Conservation (phyloP, 2,329 filamentous ascomycete genomes). For the Fusarium mangiferae region DNA sequence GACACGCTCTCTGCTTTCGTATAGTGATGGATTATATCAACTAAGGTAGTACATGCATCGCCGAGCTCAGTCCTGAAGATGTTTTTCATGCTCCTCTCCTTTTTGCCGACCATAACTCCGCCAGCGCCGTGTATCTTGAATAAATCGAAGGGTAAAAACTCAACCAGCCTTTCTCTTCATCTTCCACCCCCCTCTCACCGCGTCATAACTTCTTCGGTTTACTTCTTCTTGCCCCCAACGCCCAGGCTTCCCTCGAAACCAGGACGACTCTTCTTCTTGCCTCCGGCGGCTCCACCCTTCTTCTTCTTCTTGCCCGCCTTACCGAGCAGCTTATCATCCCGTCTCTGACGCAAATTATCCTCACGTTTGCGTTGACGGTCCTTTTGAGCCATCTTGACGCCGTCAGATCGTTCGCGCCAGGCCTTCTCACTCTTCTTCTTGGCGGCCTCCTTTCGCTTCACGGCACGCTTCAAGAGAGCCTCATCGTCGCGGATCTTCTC, state of each 20-base stretch:
- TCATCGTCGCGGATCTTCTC: constrained; percentile 91
- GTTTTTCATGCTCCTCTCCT: constrained; percentile 13
- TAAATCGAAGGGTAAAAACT: constrained; percentile 27
- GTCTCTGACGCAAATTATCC: constrained; percentile 78
- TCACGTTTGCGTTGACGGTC: constrained; percentile 85
- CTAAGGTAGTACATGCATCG: constrained; percentile 3
- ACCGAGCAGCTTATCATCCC: constrained; percentile 75
- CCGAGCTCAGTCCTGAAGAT: constrained; percentile 6
- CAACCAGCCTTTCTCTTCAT: constrained; percentile 22
- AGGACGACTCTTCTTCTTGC: constrained; percentile 63
- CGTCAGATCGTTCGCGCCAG: constrained; percentile 79
- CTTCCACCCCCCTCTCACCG: constrained; percentile 1
- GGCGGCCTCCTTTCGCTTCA: constrained; percentile 89
- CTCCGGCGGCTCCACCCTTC: constrained; percentile 41
- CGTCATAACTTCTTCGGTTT: constrained; percentile 25
- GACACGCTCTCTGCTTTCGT: constrained; percentile 22
- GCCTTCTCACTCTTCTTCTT: constrained; percentile 94
- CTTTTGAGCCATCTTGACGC: constrained; percentile 79
- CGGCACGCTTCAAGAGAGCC: constrained; percentile 86
- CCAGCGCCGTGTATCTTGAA: constrained; percentile 39
- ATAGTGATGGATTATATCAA: constrained; percentile 20
- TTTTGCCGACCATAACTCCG: constrained; percentile 40
- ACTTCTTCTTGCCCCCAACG: constrained; percentile 62
- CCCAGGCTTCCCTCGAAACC: constrained; percentile 77
- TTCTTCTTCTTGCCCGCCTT: constrained; percentile 69